Evolutionary conservation across 1,284 basidiomycete species (phyloP).

Genomic region (Sporisorium exsertum): DNA sequence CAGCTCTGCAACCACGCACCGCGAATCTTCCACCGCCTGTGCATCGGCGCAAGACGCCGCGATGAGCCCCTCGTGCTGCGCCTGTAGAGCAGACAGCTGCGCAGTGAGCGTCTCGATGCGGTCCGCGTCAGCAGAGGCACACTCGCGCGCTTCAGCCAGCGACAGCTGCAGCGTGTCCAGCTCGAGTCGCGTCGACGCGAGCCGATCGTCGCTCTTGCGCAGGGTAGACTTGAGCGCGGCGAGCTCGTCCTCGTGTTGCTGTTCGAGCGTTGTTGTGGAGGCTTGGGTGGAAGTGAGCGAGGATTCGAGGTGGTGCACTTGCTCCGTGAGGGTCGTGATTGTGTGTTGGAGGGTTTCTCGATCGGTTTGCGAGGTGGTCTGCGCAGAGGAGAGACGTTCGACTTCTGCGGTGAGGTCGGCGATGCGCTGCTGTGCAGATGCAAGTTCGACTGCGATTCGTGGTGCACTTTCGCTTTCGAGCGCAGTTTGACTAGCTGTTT

Average conservation of each 20-base stretch:
- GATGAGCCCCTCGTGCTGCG: neutral
- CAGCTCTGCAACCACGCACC: neutral
- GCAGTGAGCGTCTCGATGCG: constrained; percentile 16
- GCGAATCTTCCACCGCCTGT: neutral
- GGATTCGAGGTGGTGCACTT: neutral
- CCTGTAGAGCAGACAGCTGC: constrained; percentile 5
- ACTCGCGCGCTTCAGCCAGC: constrained; percentile 37
- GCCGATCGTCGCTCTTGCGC: constrained; percentile 10
- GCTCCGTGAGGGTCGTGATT: neutral
- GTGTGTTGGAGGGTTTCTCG: neutral
- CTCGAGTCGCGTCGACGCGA: neutral
- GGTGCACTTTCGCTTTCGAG: neutral
- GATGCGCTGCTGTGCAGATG: neutral
- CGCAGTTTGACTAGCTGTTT: neutral
- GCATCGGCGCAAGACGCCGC: neutral
- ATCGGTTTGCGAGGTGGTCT: neutral
- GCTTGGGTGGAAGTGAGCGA: neutral
- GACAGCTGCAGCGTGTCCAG: constrained; percentile 3
- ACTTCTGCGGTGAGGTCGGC: neutral
- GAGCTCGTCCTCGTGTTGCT: constrained; percentile 15
- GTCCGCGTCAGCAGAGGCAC: constrained; percentile 16
- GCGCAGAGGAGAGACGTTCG: neutral
- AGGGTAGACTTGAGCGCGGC: neutral
- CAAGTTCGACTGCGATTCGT: neutral
- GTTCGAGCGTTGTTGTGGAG: neutral